Evolutionary conservation across 2,329 filamentous ascomycete species (phyloP), one percentile per base, ranked within the genome.

Genomic region (Diplodia scrobiculata): DNA sequence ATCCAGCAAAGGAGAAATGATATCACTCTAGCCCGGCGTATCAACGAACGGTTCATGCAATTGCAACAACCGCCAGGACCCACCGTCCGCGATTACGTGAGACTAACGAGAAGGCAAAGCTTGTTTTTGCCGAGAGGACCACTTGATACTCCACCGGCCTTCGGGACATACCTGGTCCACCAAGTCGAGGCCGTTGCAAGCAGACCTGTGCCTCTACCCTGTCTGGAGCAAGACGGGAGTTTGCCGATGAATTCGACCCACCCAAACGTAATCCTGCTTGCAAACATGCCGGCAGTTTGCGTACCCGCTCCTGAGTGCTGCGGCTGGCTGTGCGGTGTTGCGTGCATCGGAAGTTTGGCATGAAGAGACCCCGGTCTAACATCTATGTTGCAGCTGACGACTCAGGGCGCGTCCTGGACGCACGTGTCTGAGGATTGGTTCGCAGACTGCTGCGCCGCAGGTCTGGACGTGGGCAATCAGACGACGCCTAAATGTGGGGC

Each of bases 401-500:
- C 17, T 62, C 41, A 62, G 58, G 21, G 17, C n/a, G 41, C n/a
- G 11, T 29, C 21, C 19, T 29, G 13, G 10, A 27, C 17, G 41
- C 58, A 62, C 45, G 58, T 11, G 14, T n/a, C 19, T 2, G 10
- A n/a, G 19, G 27, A 62, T 62, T 62, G 58, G 58, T 9, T 21
- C 17, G 10, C 48, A 29, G 45, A 45, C 41, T 45, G 27, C 45
- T 47, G 45, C 29, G 58, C 58, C 58, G 58, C 58, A 34, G 27
- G 48, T n/a, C 27, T 19, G 27, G 38, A 11, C 14, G 58, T 36
- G 19, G n/a, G 58, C 27, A 21, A 50, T n/a, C 41, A 29, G 45
- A 62, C 21, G 25, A 50, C 27, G 27, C 32, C 25, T 5, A 50
- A 47, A 62, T 50, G 41, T 62, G 58, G 58, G 41, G 14, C 41